Evolutionary conservation across 305 asterid species (phyloP).

Genomic region (Rubia tinctorum): DNA sequence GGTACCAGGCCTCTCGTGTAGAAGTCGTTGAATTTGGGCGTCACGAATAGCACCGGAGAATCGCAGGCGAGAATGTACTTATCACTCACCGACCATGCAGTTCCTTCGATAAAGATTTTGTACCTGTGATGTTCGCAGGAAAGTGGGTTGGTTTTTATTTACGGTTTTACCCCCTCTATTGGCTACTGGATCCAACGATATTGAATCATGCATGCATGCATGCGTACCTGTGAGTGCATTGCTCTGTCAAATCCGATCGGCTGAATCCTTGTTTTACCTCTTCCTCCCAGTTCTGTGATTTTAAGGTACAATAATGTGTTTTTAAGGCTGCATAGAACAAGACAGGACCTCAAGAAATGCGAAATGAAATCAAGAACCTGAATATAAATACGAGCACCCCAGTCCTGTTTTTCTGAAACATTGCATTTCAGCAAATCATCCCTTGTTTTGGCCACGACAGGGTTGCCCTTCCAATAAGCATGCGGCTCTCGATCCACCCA

Average conservation of each 20-base stretch:
- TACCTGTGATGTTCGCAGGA: slow-evolving; percentile 56
- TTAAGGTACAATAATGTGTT: neutral
- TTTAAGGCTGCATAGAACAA: neutral
- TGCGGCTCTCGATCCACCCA: slow-evolving; percentile 59
- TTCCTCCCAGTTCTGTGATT: slow-evolving; percentile 61
- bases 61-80: slow-evolving; percentile 90
- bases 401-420: slow-evolving; percentile 43
- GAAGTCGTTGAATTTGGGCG: slow-evolving; percentile 74
- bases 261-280: slow-evolving; percentile 70
- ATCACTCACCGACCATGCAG: slow-evolving; percentile 95
- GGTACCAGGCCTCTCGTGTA: slow-evolving; percentile 82
- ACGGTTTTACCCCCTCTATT: too few species aligned
- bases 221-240: slow-evolving; percentile 59
- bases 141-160: too few species aligned
- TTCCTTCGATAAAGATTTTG: slow-evolving; percentile 90
- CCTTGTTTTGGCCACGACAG: slow-evolving; percentile 37
- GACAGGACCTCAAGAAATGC: neutral
- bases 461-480: slow-evolving; percentile 75
- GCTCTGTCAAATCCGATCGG: slow-evolving; percentile 78
- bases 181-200: too few species aligned
- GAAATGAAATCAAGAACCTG: slow-evolving; percentile 31
- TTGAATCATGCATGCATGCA: too few species aligned
- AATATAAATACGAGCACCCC: slow-evolving; percentile 53
- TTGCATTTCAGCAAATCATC: slow-evolving; percentile 50
- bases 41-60: slow-evolving; percentile 62